A percentile compares a stretch with the other conserved stretches of the same genome.
Evolutionary conservation across 177 flowering plant genomes (phyloP).

Genomic region (Vitis hybrid): DNA sequence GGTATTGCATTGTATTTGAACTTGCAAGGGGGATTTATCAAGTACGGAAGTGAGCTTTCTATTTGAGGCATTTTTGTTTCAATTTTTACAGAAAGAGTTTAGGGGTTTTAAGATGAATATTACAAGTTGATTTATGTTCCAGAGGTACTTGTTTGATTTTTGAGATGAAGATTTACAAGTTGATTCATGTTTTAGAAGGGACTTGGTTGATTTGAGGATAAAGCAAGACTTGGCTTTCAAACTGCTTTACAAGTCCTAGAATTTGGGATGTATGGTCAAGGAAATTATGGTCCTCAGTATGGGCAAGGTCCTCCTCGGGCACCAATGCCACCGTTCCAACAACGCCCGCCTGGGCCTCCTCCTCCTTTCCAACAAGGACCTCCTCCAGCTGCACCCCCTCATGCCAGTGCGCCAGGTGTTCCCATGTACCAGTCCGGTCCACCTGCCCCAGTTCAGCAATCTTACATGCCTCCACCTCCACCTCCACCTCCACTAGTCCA

Average conservation of each 20-base stretch:
- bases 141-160: not conserved
- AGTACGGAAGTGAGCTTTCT: no score
- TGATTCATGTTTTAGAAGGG: no score
- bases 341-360: slow-evolving; percentile 26
- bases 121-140: not conserved
- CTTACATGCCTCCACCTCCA: slow-evolving; percentile 30
- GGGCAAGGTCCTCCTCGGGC: slow-evolving; percentile 37
- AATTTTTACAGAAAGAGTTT: no score
- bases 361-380: slow-evolving; percentile 34
- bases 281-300: slow-evolving; percentile 42
- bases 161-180: slow-evolving; percentile 1
- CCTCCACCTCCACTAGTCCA: slow-evolving; percentile 18
- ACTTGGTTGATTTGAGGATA: no score
- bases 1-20: no score
- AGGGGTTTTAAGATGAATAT: no score
- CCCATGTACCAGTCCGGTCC: slow-evolving; percentile 30
- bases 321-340: slow-evolving; percentile 29
- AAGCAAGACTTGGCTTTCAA: not conserved
- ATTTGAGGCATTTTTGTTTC: no score
- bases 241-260: slow-evolving; percentile 6
- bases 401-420: slow-evolving; percentile 21
- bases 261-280: slow-evolving; percentile 55
- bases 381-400: slow-evolving; percentile 16
- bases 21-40: no score
- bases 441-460: slow-evolving; percentile 18